Base-by-base conservation (phyloP, 2,329 filamentous ascomycete species). In the Trichoderma atrobrunneum region DNA sequence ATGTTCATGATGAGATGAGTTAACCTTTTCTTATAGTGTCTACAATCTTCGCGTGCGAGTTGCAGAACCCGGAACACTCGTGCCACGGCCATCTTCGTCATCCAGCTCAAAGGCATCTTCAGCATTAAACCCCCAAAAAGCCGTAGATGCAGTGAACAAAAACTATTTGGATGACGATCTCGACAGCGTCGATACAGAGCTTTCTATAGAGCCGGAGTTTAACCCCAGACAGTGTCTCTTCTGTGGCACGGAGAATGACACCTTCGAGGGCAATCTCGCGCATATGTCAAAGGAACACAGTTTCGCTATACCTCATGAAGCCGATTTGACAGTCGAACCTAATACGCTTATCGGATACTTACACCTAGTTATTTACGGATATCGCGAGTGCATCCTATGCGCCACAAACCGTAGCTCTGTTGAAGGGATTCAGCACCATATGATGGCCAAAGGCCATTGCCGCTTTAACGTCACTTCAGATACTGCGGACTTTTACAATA, bases 281-380 rank as follows among this genome's bases (percentile, higher is more conserved):
- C 87, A 89, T 77, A 89, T 89, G 87, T 81, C 80, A 48, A 80
- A 80, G 30, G 70, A 78, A 3, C 87, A 89, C 75, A 81, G 85
- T 65, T 81, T 89, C 34, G 80, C 81, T 56, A 76, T 88, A 16
- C 83, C 82, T 1, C 76, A 82, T 39, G 79, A 75, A 61, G 76
- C 83, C 1, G 76, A 80, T 10, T 77, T 89, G 1, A 74, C 79
- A 0, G 83, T 87, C 5, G 84, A 87, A 54, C 73, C 84, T 1
- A 83, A 84, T 57, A 84, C 84, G 0, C 76, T 89, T 1, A 77
- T 88, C 14, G 75, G 78, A 26, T 87, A 88, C 66, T 76, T 88
- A 1, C 82, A 85, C 70, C 80, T 87, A 5, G 78, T 88, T 63
- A 83, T 88, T 26, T 83, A 81, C n/a, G 81, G 78, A 0, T 87